These are phyloP conservation scores for Scedosporium minutisporum DNA, from an alignment of 2,329 filamentous ascomycete genomes.

Conservation along the genomic window DNA sequence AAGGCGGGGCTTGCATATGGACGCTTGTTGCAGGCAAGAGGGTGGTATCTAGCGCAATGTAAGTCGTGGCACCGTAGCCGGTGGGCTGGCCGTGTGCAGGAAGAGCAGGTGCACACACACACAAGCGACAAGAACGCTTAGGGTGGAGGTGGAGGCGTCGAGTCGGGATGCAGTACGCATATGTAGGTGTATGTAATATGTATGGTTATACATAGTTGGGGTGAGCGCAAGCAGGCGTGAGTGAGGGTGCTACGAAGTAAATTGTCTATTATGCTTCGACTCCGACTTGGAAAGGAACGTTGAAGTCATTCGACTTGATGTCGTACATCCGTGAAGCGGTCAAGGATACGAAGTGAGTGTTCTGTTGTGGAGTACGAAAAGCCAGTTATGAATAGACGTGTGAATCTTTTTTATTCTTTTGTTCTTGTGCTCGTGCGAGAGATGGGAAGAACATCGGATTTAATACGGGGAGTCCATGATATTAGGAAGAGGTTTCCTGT, in stretches of 20 bases:
- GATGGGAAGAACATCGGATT: too few relatives aligned
- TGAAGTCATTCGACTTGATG: too few relatives aligned
- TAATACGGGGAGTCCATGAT: too few relatives aligned
- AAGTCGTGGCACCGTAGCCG: constrained; percentile 6
- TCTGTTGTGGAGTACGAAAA: too few relatives aligned
- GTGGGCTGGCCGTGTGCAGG: neutral
- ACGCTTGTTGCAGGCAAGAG: neutral
- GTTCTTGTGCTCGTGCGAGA: too few relatives aligned
- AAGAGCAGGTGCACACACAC: neutral
- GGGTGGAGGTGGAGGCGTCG: neutral
- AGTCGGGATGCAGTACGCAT: neutral
- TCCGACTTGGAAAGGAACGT: neutral
- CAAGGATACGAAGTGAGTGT: too few relatives aligned
- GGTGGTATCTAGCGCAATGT: neutral
- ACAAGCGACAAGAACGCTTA: neutral
- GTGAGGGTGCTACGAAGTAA: neutral
- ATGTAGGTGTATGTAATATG: neutral
- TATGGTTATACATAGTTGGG: neutral
- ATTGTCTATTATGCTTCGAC: neutral
- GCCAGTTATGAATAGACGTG: too few relatives aligned
- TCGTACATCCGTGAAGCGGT: too few relatives aligned
- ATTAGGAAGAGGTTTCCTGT: too few relatives aligned
- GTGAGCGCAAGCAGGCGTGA: neutral
- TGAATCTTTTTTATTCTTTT: too few relatives aligned
- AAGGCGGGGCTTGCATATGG: constrained; percentile 5